A percentile compares a stretch with the other conserved stretches of the same genome.
Evolutionary conservation across 306 rosid genomes (phyloP).

Genomic region (Lathyrus oleraceus): DNA sequence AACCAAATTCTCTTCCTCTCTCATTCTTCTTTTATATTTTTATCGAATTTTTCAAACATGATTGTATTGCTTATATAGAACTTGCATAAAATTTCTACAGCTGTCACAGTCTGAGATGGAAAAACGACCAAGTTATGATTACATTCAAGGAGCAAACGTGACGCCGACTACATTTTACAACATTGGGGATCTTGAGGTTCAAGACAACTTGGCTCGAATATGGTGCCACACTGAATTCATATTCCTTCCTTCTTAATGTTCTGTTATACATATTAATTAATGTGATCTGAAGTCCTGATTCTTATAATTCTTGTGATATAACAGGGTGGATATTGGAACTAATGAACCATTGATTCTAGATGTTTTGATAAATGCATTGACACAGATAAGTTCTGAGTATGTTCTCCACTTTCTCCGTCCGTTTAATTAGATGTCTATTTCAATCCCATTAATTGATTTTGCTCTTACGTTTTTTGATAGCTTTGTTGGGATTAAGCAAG

Average conservation of each 20-base stretch:
- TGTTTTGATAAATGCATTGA: conserved; percentile 80
- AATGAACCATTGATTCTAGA: conserved; percentile 78
- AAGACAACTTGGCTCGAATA: conserved; percentile 87
- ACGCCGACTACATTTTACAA: conserved; percentile 80
- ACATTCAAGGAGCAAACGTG: conserved; percentile 77
- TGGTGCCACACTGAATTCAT: conserved; percentile 53
- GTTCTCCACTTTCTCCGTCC: conserved; percentile 33
- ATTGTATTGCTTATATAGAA: conserved; percentile 32
- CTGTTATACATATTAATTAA: conserved; percentile 8
- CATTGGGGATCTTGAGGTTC: conserved; percentile 92
- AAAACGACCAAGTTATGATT: conserved; percentile 76
- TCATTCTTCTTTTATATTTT: not conserved
- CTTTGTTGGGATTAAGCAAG: conserved; percentile 80
- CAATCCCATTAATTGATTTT: not conserved
- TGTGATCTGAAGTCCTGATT: conserved; percentile 22
- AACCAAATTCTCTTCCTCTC: not conserved
- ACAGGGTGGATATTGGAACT: conserved; percentile 91
- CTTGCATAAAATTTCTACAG: conserved; percentile 42
- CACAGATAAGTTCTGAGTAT: conserved; percentile 93
- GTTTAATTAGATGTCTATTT: conserved; percentile 1
- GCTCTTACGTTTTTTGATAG: conserved; percentile 33
- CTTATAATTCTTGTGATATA: conserved; percentile 34
- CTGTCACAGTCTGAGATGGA: conserved; percentile 76
- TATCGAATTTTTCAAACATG: not conserved
- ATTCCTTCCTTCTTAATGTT: not conserved